These are phyloP conservation scores for Inga leiocalycina DNA, from an alignment of 306 rosid genomes.

Conservation along the genomic window DNA sequence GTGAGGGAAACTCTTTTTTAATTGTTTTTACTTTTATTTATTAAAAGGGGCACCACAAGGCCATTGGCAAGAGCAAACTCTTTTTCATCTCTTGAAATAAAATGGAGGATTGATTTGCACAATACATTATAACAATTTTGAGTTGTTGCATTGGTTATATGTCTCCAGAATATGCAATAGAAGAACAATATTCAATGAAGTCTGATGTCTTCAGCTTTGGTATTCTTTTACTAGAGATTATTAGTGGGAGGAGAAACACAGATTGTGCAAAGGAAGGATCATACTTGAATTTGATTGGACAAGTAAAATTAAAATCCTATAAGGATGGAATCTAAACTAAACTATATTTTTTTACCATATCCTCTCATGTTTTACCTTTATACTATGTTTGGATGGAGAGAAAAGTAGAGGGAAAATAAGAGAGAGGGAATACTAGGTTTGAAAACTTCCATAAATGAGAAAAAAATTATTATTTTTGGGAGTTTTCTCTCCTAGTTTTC, in stretches of 20 bases:
- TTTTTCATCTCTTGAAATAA: neutral
- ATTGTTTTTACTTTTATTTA: no score
- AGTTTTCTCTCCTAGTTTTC: no score
- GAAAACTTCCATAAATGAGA: no score
- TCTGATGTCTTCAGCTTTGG: conserved; percentile 37
- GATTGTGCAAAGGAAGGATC: neutral
- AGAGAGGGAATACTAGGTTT: no score
- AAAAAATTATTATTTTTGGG: no score
- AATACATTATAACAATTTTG: neutral
- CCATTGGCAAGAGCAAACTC: neutral
- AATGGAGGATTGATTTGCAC: no score
- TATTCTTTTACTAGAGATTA: conserved; percentile 17
- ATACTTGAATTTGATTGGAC: conserved; percentile 5
- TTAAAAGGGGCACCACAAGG: no score
- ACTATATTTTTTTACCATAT: neutral
- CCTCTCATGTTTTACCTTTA: neutral
- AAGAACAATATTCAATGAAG: conserved; percentile 31
- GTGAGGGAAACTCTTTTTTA: neutral
- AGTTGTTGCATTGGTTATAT: neutral
- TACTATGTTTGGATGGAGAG: no score
- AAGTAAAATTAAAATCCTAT: neutral
- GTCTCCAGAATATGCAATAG: neutral
- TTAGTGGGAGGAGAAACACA: conserved; percentile 14
- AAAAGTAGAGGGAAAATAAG: no score
- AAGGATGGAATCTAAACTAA: neutral